Conservation (phyloP, 2,329 filamentous ascomycete genomes). For the Penicillium brevicompactum region DNA sequence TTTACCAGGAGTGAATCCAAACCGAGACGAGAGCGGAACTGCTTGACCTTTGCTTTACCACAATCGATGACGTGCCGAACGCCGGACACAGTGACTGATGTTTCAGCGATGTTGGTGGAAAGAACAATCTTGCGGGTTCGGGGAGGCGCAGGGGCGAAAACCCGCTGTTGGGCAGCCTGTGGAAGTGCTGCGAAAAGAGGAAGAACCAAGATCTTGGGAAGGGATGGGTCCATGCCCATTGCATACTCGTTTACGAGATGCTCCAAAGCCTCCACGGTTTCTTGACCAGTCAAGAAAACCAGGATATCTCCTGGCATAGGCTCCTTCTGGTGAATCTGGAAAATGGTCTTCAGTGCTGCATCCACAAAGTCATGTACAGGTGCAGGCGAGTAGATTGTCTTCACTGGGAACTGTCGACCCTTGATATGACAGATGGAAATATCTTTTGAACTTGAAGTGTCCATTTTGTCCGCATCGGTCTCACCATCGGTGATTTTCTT, state of each 20-base stretch:
- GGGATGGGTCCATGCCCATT: constrained; percentile 68
- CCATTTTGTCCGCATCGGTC: constrained; percentile 9
- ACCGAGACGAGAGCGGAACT: constrained; percentile 80
- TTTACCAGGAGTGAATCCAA: constrained; percentile 90
- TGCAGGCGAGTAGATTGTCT: constrained; percentile 71
- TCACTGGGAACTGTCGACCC: constrained; percentile 84
- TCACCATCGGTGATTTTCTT: constrained; percentile 14
- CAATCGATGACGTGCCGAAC: constrained; percentile 90
- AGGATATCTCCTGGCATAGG: constrained; percentile 92
- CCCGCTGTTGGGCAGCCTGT: constrained; percentile 80
- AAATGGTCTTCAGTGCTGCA: constrained; percentile 75
- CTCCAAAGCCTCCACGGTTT: constrained; percentile 84
- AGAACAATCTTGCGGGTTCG: constrained; percentile 86
- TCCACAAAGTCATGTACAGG: constrained; percentile 82
- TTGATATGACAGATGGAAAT: constrained; percentile 69
- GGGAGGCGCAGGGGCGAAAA: constrained; percentile 74
- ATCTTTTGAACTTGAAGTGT: constrained; percentile 49
- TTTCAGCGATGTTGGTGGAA: constrained; percentile 97
- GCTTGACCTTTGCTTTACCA: constrained; percentile 92
- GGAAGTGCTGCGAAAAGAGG: constrained; percentile 90
- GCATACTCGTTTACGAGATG: constrained; percentile 80
- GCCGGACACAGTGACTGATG: constrained; percentile 91
- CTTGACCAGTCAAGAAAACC: constrained; percentile 89
- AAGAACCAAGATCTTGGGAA: constrained; percentile 69
- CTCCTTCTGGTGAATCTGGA: constrained; percentile 83